phyloP scores from a whole-genome alignment of 352 stramenopile genomes.

The Plasmopara muralis region DNA sequence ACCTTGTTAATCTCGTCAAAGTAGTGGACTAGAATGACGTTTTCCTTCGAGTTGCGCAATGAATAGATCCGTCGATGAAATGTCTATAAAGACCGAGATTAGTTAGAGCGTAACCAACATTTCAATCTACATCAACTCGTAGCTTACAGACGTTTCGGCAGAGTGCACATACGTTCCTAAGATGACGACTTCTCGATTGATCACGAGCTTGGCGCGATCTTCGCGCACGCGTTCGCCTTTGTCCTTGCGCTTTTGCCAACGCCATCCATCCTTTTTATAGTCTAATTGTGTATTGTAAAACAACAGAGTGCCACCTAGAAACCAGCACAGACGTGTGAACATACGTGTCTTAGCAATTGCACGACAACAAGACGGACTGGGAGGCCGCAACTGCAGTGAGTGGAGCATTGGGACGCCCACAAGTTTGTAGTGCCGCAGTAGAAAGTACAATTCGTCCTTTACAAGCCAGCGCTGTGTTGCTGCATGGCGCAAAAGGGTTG shows the following conservation, averaged over 20 bases:
- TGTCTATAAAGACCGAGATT: slow-evolving; percentile 31
- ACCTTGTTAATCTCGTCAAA: slow-evolving; percentile 73
- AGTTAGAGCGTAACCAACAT: not conserved
- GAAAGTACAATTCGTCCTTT: slow-evolving; percentile 76
- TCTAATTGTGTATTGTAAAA: slow-evolving; percentile 70
- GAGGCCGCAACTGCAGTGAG: slow-evolving; percentile 39
- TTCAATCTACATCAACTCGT: not conserved
- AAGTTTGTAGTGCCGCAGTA: slow-evolving; percentile 49
- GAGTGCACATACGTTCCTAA: slow-evolving; percentile 82
- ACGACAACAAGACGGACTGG: slow-evolving; percentile 39
- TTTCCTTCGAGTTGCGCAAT: slow-evolving; percentile 54
- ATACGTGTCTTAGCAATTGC: not conserved
- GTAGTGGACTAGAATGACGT: slow-evolving; percentile 83
- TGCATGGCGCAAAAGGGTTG: slow-evolving; percentile 31
- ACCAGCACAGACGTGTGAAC: slow-evolving; percentile 1
- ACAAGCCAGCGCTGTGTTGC: slow-evolving; percentile 68
- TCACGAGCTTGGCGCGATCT: slow-evolving; percentile 78
- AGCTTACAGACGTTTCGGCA: slow-evolving; percentile 49
- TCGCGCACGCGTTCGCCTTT: slow-evolving; percentile 68
- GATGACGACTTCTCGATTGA: slow-evolving; percentile 77
- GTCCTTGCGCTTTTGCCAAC: slow-evolving; percentile 83
- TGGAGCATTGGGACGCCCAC: slow-evolving; percentile 36
- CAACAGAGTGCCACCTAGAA: slow-evolving; percentile 56
- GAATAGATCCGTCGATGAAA: slow-evolving; percentile 83
- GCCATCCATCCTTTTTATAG: slow-evolving; percentile 85